These are phyloP conservation scores for Colletotrichum filicis DNA, from an alignment of 2,329 filamentous ascomycete genomes.

Conservation along the genomic window DNA sequence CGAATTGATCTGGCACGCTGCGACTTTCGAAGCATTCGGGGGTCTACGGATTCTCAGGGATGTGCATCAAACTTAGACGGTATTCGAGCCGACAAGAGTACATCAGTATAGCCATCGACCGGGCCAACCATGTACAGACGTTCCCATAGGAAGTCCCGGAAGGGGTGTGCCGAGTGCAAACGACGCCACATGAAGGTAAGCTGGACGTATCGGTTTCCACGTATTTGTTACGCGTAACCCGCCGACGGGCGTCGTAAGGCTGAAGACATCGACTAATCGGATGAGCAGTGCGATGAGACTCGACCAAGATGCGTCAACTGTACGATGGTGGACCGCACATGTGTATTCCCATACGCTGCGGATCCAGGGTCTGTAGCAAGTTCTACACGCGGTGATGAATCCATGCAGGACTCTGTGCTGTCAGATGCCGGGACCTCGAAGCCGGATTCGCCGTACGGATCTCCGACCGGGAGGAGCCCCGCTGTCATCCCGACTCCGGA, in stretches of 20 bases:
- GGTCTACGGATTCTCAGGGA: background rate
- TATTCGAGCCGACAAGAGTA: background rate
- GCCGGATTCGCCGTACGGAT: background rate
- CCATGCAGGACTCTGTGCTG: background rate
- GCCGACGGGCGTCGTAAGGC: background rate
- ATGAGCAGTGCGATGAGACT: slow-evolving; percentile 43
- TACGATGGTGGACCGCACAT: slow-evolving; percentile 41
- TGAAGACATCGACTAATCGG: background rate
- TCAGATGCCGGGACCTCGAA: background rate
- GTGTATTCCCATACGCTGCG: slow-evolving; percentile 37
- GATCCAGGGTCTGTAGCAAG: background rate
- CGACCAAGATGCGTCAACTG: slow-evolving; percentile 43
- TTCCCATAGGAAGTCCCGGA: slow-evolving; percentile 46
- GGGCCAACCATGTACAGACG: background rate
- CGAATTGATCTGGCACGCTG: background rate
- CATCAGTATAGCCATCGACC: background rate
- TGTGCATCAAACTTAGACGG: background rate
- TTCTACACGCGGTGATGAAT: background rate
- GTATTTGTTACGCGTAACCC: background rate
- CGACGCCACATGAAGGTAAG: slow-evolving; percentile 46
- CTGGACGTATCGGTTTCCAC: background rate
- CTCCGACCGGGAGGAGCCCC: background rate
- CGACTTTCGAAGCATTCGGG: background rate
- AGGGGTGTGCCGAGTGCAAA: slow-evolving; percentile 46
- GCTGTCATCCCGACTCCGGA: background rate